Conservation (phyloP, 2,329 filamentous ascomycete genomes). For the Arachnopeziza araneosa region DNA sequence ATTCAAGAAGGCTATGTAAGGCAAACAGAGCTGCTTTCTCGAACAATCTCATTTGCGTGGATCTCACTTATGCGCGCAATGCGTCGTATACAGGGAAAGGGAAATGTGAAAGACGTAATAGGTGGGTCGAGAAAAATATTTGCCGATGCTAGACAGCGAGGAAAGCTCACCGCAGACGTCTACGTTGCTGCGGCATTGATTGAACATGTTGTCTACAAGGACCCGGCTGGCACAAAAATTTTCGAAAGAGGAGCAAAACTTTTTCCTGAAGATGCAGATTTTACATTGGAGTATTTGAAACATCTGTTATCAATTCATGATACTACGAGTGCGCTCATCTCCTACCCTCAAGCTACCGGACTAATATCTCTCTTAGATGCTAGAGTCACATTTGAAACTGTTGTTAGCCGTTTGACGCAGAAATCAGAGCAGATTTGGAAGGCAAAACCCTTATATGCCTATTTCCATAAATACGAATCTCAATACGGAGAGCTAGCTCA, state of each 20-base stretch:
- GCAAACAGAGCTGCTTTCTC: constrained; percentile 71
- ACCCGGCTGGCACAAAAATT: constrained; percentile 86
- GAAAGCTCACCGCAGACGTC: constrained; percentile 86
- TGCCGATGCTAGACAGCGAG: constrained; percentile 78
- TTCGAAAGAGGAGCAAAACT: constrained; percentile 91
- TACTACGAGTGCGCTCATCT: constrained; percentile 68
- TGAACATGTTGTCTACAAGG: constrained; percentile 94
- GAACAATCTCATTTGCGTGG: constrained; percentile 89
- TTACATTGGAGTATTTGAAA: constrained; percentile 93
- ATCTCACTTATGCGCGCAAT: constrained; percentile 91
- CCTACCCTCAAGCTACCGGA: background rate
- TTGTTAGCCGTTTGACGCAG: constrained; percentile 72
- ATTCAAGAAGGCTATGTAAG: constrained; percentile 63
- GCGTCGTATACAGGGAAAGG: constrained; percentile 87
- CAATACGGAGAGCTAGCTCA: constrained; percentile 90
- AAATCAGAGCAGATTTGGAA: constrained; percentile 70
- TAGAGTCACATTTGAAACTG: constrained; percentile 91
- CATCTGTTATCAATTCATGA: constrained; percentile 90
- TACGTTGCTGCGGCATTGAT: constrained; percentile 91
- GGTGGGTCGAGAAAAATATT: constrained; percentile 81
- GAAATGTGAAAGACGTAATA: constrained; percentile 38
- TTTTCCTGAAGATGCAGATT: constrained; percentile 89
- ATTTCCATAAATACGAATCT: constrained; percentile 93
- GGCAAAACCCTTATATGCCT: constrained; percentile 79
- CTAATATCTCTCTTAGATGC: constrained; percentile 57